Evolutionary conservation across 2,329 filamentous ascomycete species (phyloP).

Genomic region (Xylaria sp.): DNA sequence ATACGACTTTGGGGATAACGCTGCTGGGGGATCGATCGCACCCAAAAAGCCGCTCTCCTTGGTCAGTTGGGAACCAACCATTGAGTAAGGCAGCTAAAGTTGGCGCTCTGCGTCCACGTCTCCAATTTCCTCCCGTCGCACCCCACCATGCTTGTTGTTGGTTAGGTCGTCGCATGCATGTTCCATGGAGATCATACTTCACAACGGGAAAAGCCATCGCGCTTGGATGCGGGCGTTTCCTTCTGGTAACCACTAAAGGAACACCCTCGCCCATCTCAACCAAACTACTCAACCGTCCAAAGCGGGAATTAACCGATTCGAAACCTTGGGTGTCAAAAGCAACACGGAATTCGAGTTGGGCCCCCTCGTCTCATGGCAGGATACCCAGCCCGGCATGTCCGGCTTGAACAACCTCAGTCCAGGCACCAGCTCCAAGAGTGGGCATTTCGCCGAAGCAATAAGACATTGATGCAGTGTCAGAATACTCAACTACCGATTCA

Average conservation of each 20-base stretch:
- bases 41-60: slow-evolving; percentile 24
- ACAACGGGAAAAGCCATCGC: neutral
- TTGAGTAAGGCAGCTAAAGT: slow-evolving; percentile 23
- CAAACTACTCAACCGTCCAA: neutral
- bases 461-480: slow-evolving; percentile 5
- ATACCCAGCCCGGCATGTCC: slow-evolving; percentile 1
- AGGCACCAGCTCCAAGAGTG: slow-evolving; percentile 6
- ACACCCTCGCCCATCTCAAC: neutral
- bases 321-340: neutral
- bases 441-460: slow-evolving; percentile 5
- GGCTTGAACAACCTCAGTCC: slow-evolving; percentile 7
- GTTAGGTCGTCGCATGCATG: neutral
- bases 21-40: slow-evolving; percentile 29
- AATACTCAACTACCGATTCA: neutral
- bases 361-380: neutral
- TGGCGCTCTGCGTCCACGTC: slow-evolving; percentile 21
- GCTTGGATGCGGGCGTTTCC: neutral
- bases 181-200: neutral
- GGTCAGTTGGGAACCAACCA: slow-evolving; percentile 28
- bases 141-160: slow-evolving; percentile 5
- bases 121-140: slow-evolving; percentile 18
- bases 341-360: neutral
- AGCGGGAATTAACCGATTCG: slow-evolving; percentile 4
- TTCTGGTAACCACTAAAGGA: neutral
- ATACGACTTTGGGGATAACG: slow-evolving; percentile 19